These are phyloP conservation scores for Testicularia cyperi DNA, from an alignment of 1,284 basidiomycete species.

Conservation along the genomic window DNA sequence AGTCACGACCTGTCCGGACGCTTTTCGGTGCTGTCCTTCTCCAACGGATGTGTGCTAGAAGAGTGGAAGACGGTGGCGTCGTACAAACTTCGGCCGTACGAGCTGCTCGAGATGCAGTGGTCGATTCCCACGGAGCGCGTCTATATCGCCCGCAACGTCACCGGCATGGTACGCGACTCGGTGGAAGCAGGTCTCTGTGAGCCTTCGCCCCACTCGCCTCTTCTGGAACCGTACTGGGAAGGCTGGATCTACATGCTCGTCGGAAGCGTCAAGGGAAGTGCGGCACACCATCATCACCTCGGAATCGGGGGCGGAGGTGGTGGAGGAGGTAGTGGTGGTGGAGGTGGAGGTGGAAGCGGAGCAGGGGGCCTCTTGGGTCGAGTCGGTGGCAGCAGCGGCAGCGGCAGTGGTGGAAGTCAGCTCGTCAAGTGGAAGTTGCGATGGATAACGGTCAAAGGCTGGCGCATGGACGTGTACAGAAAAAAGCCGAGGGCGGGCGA, in stretches of 20 bases:
- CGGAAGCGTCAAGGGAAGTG: too few species aligned
- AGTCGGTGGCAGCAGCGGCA: not conserved
- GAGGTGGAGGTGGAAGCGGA: not conserved
- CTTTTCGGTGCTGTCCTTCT: conserved; percentile 30
- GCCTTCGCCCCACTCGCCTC: not conserved
- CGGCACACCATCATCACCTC: too few species aligned
- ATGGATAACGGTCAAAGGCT: conserved; percentile 36
- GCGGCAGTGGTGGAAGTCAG: conserved; percentile 1
- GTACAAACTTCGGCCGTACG: conserved; percentile 37
- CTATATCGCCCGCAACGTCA: conserved; percentile 20
- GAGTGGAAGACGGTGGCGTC: conserved; percentile 44
- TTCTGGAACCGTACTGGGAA: conserved; percentile 45
- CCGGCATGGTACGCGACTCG: conserved; percentile 3
- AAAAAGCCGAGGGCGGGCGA: conserved; percentile 29
- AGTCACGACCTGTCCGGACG: conserved; percentile 31
- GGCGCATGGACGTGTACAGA: conserved; percentile 33
- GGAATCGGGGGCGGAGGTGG: too few species aligned
- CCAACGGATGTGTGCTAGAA: conserved; percentile 42
- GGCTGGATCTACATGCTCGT: conserved; percentile 47
- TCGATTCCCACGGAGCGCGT: conserved; percentile 30
- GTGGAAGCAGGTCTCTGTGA: not conserved
- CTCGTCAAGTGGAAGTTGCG: conserved; percentile 49
- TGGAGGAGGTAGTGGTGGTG: too few species aligned
- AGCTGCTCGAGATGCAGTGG: conserved; percentile 47
- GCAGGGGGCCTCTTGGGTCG: too few species aligned